Evolutionary conservation across 768 basidiomycete genomes (phyloP), one percentile per base, ranked within the genome.

Genomic region (Rhizopogon salebrosus): DNA sequence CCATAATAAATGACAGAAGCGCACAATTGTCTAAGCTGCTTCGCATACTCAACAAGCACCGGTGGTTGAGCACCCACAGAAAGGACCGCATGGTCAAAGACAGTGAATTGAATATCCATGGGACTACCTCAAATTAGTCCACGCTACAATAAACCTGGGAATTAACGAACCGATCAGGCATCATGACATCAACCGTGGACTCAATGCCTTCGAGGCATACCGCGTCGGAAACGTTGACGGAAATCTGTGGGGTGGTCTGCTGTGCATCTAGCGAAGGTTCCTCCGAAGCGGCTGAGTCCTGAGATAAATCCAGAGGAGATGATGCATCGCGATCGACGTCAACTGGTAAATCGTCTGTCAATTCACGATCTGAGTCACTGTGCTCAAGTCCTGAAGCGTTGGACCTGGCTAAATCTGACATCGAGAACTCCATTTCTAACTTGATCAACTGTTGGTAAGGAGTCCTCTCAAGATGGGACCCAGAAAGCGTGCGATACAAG

Each of bases 31-130:
- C 64, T 60, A 23, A 84, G 64, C 42, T 67, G 60, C 1, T 60
- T 38, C 1, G 69, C 54, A 54, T 85, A 84, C 24, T 66, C 56
- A 51, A 62, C 63, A 50, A 87, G 59, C 36, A 61, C 69, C 13
- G 54, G 35, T 38, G 83, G 83, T 57, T 72, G 71, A n/a, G 67
- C 58, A 24, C 59, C 54, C 11, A 55, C 53, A 1, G 61, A 20
- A 14, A 79, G 46, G 5, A 54, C 23, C n/a, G 53, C 57, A 40
- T 63, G 64, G 46, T 74, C 67, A 27, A 72, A 69, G 22, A 74
- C 60, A 26, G 74, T 69, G 49, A 87, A 69, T 27, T 75, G 80
- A 31, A 85, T 59, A 60, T 87, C 85, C 72, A 83, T 74, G 11
- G 80, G 75, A 22, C 83, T 85, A 54, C 49, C 46, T 27, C 7